Evolutionary conservation across 2,329 filamentous ascomycete genomes (phyloP).

Genomic region (Xenoacremonium recifei): DNA sequence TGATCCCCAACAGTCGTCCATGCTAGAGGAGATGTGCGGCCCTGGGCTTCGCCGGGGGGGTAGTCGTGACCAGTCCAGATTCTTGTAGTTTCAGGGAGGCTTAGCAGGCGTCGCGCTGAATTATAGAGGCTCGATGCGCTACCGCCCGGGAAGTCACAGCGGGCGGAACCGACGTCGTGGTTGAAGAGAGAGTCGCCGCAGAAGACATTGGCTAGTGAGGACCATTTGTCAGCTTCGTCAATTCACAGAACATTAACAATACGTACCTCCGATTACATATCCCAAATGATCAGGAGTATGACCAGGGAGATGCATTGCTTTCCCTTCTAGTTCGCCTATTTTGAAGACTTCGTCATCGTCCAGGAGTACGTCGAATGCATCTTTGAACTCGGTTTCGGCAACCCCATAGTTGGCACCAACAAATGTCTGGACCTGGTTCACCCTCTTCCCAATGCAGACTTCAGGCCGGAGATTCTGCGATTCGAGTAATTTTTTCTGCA

Average conservation of each 20-base stretch:
- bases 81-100: slow-evolving; percentile 37
- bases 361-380: slow-evolving; percentile 51
- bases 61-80: slow-evolving; percentile 56
- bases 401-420: slow-evolving; percentile 50
- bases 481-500: slow-evolving; percentile 43
- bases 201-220: slow-evolving; percentile 43
- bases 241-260: no score
- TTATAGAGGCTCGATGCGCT: slow-evolving; percentile 38
- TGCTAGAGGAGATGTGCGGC: slow-evolving; percentile 31
- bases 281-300: slow-evolving; percentile 61
- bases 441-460: slow-evolving; percentile 53
- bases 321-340: slow-evolving; percentile 44
- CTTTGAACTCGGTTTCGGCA: slow-evolving; percentile 36
- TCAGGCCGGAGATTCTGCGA: slow-evolving; percentile 33
- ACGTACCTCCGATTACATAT: slow-evolving; percentile 48
- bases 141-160: slow-evolving; percentile 53
- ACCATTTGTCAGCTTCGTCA: no score
- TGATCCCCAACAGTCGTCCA: slow-evolving; percentile 45
- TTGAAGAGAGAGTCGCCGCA: slow-evolving; percentile 52
- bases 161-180: slow-evolving; percentile 46
- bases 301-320: slow-evolving; percentile 53
- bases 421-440: slow-evolving; percentile 45
- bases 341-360: slow-evolving; percentile 50
- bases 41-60: slow-evolving; percentile 29
- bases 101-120: slow-evolving; percentile 40